Evolutionary conservation across 345 rosid genomes (phyloP), one percentile per base, ranked within the genome.

Genomic region (Rhizophora mangle): DNA sequence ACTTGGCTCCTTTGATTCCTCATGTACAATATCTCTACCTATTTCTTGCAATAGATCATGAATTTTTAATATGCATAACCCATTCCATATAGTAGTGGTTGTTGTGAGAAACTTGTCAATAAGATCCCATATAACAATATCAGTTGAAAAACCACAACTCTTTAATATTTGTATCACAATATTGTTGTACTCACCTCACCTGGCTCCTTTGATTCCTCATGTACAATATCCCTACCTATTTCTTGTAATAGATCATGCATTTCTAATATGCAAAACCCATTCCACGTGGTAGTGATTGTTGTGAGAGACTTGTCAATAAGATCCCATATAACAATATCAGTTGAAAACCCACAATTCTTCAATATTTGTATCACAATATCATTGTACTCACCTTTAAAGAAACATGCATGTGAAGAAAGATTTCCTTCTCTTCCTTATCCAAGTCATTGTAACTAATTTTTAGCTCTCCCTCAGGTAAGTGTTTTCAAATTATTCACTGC

Each of bases 191-290:
- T 47, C 52, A 10, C 52, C 52, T 47, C 24, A 24, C 24, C 24
- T 24, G 24, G 24, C 1, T 24, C 24, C 24, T 31, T 31, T 31
- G 32, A 31, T 31, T 31, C 32, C 32, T 31, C 6, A 0, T 5
- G 5, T 31, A 31, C 5, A 4, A 31, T 31, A 4, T 31, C 54
- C 31, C 9, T 39, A 13, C 22, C 64, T 56, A 68, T 58, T 36
- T 58, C 72, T 9, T 34, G 54, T 26, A 58, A 19, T 22, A 68
- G 27, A 19, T 68, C 64, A 39, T 68, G 55, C 27, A 68, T 68
- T 19, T 59, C 43, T 39, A 68, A 4, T 11, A 24, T 11, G 5
- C 32, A 13, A 10, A 2, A 2, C 21, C 7, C 32, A 31, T 31
- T 31, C 32, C 32, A 31, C 32, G 3, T 31, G 4, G 0, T 2